These are phyloP conservation scores for Chloropicon primus DNA, from an alignment of 139 green algal species.

Conservation along the genomic window DNA sequence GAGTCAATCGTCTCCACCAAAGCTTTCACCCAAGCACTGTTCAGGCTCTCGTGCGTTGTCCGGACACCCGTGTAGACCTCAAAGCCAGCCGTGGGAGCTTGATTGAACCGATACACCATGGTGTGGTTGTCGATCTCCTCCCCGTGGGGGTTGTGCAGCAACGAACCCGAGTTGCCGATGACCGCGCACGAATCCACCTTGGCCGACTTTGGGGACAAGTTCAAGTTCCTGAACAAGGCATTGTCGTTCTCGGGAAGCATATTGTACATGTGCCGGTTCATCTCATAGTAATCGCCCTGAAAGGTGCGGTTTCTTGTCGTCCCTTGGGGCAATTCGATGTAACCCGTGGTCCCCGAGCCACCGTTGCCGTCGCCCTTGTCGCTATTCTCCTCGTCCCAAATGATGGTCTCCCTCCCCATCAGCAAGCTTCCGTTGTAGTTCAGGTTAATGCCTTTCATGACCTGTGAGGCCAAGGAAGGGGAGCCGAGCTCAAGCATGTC, in stretches of 20 bases:
- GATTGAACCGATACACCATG: slow-evolving; percentile 11
- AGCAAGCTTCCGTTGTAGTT: background rate
- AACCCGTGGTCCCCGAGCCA: background rate
- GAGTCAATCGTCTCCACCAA: slow-evolving; percentile 6
- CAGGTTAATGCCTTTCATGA: background rate
- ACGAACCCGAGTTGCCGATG: slow-evolving; percentile 6
- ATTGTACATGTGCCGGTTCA: background rate
- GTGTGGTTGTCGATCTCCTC: slow-evolving; percentile 8
- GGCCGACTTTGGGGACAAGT: background rate
- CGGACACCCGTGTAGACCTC: background rate
- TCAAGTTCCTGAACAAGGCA: background rate
- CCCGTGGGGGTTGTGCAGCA: background rate
- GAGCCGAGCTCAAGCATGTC: background rate
- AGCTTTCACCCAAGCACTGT: slow-evolving; percentile 13
- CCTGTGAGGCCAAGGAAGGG: background rate
- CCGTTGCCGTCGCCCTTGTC: background rate
- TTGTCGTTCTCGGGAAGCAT: slow-evolving; percentile 7
- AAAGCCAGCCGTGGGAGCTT: background rate
- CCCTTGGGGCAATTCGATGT: background rate
- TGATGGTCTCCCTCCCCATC: background rate
- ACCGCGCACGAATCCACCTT: slow-evolving; percentile 1
- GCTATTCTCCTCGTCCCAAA: background rate
- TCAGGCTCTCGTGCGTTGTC: slow-evolving; percentile 14
- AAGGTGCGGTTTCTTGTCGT: background rate
- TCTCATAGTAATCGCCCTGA: background rate